Evolutionary conservation across 768 basidiomycete genomes (phyloP), one percentile per base, ranked within the genome.

Genomic region (Amanita thiersii): DNA sequence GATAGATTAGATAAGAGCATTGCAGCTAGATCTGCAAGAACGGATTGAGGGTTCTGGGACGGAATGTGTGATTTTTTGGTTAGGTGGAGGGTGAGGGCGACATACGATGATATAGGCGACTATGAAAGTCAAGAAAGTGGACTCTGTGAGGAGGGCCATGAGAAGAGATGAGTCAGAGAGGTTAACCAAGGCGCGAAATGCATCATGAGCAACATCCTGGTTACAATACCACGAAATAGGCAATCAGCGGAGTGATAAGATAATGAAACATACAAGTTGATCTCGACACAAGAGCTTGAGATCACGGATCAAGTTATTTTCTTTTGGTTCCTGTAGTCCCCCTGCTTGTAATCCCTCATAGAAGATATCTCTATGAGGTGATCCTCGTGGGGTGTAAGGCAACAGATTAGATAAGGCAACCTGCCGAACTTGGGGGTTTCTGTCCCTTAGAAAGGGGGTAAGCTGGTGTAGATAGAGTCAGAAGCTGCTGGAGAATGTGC

Each of bases 1-100:
- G 90, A 86, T 24, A 96, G 65, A 63, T 98, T 98, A n/a, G 92
- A 94, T 7, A 98, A 72, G 1, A 97, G 70, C 94, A 98, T 98
- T n/a, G 89, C 75, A 2, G 92, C 90, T 14, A 98, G 77, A 66
- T 97, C 93, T 24, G 91, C 90, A 19, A 97, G 81, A 44, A 84
- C 79, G 7, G 93, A 80, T 46, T 84, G 77, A n/a, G 88, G 84
- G 60, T 91, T 86, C 92, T 97, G 51, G 6, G 29, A 34, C 12
- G 25, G 15, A 24, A 10, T 18, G 38, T n/a, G 44, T 24, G 30
- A 18, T 24, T 45, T 38, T 50, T 43, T 38, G 21, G 19, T 28
- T 43, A 37, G 24, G 15, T 14, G 32, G 33, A 32, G 8, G 15
- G 8, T 36, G 12, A 40, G 21, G 35, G 25, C 18, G 48, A 69